These are phyloP conservation scores for Pogostemon cablin DNA, from an alignment of 257 asterid genomes.

Conservation along the genomic window DNA sequence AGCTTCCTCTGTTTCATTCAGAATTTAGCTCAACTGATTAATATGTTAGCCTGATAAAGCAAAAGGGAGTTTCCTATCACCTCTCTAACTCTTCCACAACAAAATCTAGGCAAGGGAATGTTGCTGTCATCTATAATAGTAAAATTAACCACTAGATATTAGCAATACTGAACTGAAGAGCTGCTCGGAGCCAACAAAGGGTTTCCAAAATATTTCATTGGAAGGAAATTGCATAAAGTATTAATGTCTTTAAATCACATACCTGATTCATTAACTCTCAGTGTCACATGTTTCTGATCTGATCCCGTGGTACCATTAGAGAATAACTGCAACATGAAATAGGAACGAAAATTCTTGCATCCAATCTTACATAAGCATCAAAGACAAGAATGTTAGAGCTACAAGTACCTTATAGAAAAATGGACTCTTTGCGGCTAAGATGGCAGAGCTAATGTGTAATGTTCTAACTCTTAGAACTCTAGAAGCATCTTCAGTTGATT, in stretches of 20 bases:
- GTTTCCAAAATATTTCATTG: constrained; percentile 8
- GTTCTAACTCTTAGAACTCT: constrained; percentile 59
- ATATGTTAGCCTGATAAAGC: not conserved
- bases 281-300: constrained; percentile 89
- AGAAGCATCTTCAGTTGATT: constrained; percentile 54
- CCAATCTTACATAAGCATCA: constrained; percentile 27
- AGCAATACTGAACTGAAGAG: not conserved
- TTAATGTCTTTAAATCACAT: constrained; percentile 24
- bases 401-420: constrained; percentile 72
- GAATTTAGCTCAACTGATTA: constrained; percentile 21
- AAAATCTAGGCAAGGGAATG: not conserved
- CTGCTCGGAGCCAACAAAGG: constrained; percentile 16
- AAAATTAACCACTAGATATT: not conserved
- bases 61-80: not conserved
- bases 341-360: constrained; percentile 12
- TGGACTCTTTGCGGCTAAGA: constrained; percentile 84
- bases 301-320: constrained; percentile 97
- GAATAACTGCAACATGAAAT: constrained; percentile 57
- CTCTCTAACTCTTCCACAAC: not conserved
- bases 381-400: constrained; percentile 7
- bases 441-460: constrained; percentile 80
- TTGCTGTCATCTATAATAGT: not conserved
- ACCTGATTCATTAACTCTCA: constrained; percentile 85
- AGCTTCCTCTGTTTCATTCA: constrained; percentile 78
- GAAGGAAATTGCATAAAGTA: not conserved